Evolutionary conservation across 192 early-diverging fungal species (phyloP), one percentile per base, ranked within the genome.

Genomic region (Haplosporangium gracile): DNA sequence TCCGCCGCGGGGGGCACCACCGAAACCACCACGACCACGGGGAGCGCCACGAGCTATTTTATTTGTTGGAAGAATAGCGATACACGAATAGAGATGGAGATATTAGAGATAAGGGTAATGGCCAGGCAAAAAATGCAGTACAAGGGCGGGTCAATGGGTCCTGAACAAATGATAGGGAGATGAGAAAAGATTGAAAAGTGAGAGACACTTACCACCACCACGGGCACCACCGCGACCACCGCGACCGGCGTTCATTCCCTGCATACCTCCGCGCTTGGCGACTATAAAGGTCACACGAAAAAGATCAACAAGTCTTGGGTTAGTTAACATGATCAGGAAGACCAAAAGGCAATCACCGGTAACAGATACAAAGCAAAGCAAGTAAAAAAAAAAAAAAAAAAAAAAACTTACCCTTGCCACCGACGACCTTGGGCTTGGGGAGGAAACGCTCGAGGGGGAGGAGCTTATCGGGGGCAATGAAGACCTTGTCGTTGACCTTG

Each of bases 361-460:
- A 43, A 11, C 5, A 43, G 13, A 43, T 11, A 11, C 16, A 49
- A 18, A 49, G 18, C 15, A 49, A 4, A 18, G 16, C 15, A 51
- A 16, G 5, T 5, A 15, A 22, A 63, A 32, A n/a, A 20, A 7
- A 26, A 47, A 6, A 32, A 38, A 45, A 74, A 29, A 47, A 43
- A 32, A 42, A 34, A 63, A 55, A 78, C 81, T 74, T 90, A 95
- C 94, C 89, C 88, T 91, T 94, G 72, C 85, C 88, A 53, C 89
- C 91, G 11, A 88, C 89, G 15, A 88, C 88, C 86, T 95, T 95
- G 24, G 98, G 97, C 91, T 97, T 99, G 72, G 98, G 97, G 88
- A 99, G 88, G 91, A 99, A 99, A 75, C 98, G 91, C 75, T 99
- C 98, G 77, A 99, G 87, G 29, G 98, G 98, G 74, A 99, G 89